Evolutionary conservation across 139 green algal genomes (phyloP), one percentile per base, ranked within the genome.

Genomic region (Chlorella sp.): DNA sequence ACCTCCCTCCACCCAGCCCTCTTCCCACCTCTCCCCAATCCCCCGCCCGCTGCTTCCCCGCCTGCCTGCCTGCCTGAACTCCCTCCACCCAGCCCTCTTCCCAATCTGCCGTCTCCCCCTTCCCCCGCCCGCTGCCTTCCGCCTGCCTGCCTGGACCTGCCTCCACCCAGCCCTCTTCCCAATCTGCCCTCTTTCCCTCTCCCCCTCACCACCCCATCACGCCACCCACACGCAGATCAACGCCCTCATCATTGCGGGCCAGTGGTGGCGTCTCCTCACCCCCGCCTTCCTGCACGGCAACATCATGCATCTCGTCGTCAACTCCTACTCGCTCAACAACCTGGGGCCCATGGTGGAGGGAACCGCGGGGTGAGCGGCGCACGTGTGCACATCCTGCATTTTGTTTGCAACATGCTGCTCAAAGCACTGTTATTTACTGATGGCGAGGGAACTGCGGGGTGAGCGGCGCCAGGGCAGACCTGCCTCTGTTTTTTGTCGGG

Each of bases 231-330:
- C 86, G 61, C 92, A 98, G 95, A 83, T 96, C 18, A 98, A 98
- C 91, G 30, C 69, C 4, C 79, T 94, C 2, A 97, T 98, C 75
- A 37, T 90, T 7, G 71, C 76, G 28, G 96, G 96, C 1, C 88
- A 98, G 90, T 92, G 86, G 87, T 98, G 93, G 92, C 92, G 96
- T 0, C 91, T 98, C 15, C 28, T 98, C 66, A 97, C 96, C 0
- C 90, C 95, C 24, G 83, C 92, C 48, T 95, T 97, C 66, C 89
- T 98, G 86, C 96, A 98, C 88, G 95, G 89, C 79, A 93, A 94
- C 82, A 15, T 96, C 9, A n/a, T 96, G 3, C 96, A 97, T 93
- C 85, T 97, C 64, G 86, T 39, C 66, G 91, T 96, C 57, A 96
- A 96, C 89, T 90, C 37, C 28, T 92, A 92, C 64, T 93, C 76